Evolutionary conservation across 768 basidiomycete genomes (phyloP).

Genomic region (Boletus subcaerulescens): DNA sequence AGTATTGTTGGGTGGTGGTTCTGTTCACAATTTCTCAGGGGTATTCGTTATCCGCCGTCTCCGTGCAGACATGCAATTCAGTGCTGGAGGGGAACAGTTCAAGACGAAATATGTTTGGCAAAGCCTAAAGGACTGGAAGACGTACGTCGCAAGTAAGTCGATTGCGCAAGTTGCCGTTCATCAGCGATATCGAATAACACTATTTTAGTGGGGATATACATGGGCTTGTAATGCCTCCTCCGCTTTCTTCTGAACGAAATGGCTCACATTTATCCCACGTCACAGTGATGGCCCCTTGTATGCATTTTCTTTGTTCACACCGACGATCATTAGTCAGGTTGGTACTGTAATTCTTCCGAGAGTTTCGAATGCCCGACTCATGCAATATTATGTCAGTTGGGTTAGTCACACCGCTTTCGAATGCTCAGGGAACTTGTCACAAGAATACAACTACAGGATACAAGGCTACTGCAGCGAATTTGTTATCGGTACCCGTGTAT

Average conservation of each 20-base stretch:
- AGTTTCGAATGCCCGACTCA: neutral
- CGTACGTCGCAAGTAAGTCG: conserved; percentile 61
- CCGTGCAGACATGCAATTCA: conserved; percentile 61
- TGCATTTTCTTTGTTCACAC: conserved; percentile 52
- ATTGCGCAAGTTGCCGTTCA: neutral
- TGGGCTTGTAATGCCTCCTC: conserved; percentile 54
- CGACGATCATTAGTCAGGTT: conserved; percentile 50
- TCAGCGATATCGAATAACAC: neutral
- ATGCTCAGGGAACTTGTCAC: neutral
- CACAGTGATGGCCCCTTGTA: conserved; percentile 49
- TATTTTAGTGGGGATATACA: conserved; percentile 59
- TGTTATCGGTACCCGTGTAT: conserved; percentile 77
- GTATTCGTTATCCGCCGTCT: conserved; percentile 63
- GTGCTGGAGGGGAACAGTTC: conserved; percentile 59
- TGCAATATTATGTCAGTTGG: conserved; percentile 10
- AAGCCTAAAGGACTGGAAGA: conserved; percentile 69
- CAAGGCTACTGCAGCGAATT: conserved; percentile 62
- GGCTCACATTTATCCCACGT: conserved; percentile 2
- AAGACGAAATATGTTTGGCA: conserved; percentile 54
- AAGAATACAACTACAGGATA: conserved; percentile 40
- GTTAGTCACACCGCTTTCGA: conserved; percentile 7
- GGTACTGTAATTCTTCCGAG: conserved; percentile 7
- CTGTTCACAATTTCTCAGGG: conserved; percentile 34
- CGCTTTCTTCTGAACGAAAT: neutral
- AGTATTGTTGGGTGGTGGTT: neutral